phyloP scores from a whole-genome alignment of 176 grass and related monocot genomes.

The Neostapfia colusana region DNA sequence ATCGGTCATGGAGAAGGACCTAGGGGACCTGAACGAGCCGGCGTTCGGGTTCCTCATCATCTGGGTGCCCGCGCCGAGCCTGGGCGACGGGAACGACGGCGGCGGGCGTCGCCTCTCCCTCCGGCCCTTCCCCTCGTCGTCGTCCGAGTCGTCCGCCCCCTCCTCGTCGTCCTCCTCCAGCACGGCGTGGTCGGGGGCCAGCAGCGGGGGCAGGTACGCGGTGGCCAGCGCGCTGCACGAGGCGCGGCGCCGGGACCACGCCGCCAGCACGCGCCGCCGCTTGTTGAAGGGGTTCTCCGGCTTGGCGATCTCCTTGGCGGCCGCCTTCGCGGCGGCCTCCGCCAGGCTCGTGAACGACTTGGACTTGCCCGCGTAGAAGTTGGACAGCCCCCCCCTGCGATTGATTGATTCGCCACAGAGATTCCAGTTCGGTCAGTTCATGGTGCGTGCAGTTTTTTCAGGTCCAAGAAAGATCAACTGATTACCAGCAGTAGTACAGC shows the following conservation, averaged over 20 bases:
- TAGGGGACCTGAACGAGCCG: constrained; percentile 47
- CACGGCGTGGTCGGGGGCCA: constrained; percentile 45
- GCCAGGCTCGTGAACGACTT: constrained; percentile 76
- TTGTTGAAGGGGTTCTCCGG: constrained; percentile 96
- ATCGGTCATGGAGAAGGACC: constrained; percentile 73
- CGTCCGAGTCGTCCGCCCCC: constrained; percentile 44
- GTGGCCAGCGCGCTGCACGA: constrained; percentile 69
- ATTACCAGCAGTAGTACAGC: no score
- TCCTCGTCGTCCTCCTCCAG: constrained; percentile 63
- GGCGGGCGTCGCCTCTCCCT: constrained; percentile 39
- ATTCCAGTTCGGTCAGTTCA: constrained; percentile 16
- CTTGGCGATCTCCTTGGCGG: constrained; percentile 66
- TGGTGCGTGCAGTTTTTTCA: background rate
- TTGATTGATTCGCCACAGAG: constrained; percentile 35
- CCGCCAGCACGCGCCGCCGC: constrained; percentile 53
- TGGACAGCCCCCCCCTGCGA: constrained; percentile 65
- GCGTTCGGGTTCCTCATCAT: constrained; percentile 23
- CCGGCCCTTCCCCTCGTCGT: background rate
- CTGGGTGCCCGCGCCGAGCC: constrained; percentile 25
- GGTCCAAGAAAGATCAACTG: no score
- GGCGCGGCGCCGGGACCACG: constrained; percentile 51
- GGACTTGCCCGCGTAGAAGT: constrained; percentile 84
- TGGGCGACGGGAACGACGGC: constrained; percentile 43
- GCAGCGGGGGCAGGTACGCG: constrained; percentile 50
- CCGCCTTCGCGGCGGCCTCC: constrained; percentile 51